These are phyloP conservation scores for Rugonectria rugulosa DNA, from an alignment of 2,329 filamentous ascomycete species.

Conservation along the genomic window DNA sequence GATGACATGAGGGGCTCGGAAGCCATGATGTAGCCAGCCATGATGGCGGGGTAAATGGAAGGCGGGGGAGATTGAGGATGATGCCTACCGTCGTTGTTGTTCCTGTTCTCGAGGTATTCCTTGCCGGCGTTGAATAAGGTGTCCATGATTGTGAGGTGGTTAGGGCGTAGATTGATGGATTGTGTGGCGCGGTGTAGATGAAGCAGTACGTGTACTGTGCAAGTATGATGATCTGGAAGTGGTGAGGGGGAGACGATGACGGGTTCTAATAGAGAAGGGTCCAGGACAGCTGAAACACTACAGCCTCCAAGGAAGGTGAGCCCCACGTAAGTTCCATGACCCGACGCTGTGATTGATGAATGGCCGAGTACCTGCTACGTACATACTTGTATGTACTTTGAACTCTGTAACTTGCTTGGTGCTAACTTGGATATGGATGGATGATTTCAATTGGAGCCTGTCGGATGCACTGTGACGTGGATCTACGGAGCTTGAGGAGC, in stretches of 20 bases:
- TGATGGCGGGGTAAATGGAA: slow-evolving; percentile 34
- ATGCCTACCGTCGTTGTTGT: slow-evolving; percentile 37
- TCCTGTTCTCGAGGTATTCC: slow-evolving; percentile 45
- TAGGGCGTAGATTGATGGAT: neutral
- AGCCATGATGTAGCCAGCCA: slow-evolving; percentile 17
- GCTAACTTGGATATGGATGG: too few relatives aligned
- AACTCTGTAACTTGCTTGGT: too few relatives aligned
- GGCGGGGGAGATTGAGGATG: slow-evolving; percentile 19
- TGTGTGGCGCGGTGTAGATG: neutral
- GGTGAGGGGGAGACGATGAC: slow-evolving; percentile 21
- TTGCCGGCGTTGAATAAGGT: slow-evolving; percentile 48
- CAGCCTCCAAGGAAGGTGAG: neutral
- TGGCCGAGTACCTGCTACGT: too few relatives aligned
- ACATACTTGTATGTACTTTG: too few relatives aligned
- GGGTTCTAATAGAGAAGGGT: slow-evolving; percentile 3
- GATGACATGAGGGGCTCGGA: neutral
- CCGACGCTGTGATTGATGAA: neutral
- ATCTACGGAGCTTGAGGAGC: slow-evolving; percentile 7
- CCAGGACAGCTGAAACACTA: neutral
- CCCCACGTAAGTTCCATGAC: neutral
- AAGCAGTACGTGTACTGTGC: slow-evolving; percentile 12
- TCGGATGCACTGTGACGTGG: slow-evolving; percentile 29
- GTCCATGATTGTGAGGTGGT: slow-evolving; percentile 44
- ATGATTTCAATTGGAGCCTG: neutral
- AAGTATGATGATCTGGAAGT: slow-evolving; percentile 3